phyloP scores from a whole-genome alignment of 257 asterid genomes.

The Fraxinus americana region DNA sequence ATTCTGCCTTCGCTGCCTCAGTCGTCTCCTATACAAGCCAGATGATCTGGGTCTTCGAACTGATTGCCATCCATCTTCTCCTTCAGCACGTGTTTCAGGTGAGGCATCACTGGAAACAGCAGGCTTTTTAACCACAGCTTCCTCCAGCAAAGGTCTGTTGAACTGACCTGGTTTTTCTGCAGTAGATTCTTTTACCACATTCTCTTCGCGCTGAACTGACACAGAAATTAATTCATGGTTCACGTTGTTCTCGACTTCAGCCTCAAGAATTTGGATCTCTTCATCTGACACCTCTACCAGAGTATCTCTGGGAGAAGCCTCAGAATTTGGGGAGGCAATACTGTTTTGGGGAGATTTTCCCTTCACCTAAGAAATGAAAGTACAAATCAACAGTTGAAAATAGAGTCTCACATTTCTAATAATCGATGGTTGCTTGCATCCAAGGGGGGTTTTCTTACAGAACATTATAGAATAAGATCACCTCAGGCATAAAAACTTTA shows the following conservation, averaged over 20 bases:
- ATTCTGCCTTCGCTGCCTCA: constrained; percentile 76
- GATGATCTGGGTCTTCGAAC: constrained; percentile 90
- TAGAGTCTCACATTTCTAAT: neutral
- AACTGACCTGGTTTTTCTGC: constrained; percentile 40
- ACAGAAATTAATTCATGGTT: constrained; percentile 32
- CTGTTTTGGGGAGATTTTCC: constrained; percentile 61
- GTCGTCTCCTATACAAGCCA: constrained; percentile 63
- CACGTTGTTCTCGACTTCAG: constrained; percentile 39
- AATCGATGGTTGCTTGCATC: neutral
- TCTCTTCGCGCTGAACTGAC: constrained; percentile 47
- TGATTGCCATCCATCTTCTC: constrained; percentile 97
- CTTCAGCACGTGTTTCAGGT: constrained; percentile 70
- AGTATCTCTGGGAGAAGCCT: constrained; percentile 41
- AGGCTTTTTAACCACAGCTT: constrained; percentile 35
- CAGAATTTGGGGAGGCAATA: constrained; percentile 51
- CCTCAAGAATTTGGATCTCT: constrained; percentile 45
- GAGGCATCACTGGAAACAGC: constrained; percentile 42
- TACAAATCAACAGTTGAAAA: neutral
- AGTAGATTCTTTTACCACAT: constrained; percentile 34
- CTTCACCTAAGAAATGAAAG: constrained; percentile 58
- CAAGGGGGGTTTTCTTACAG: neutral
- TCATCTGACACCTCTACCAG: constrained; percentile 47
- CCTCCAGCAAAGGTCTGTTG: constrained; percentile 42
- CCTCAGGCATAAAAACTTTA: neutral
- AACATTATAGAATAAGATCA: neutral